A percentile compares a stretch with the other conserved stretches of the same genome.
Evolutionary conservation across 805 yeast species (phyloP).

Genomic region (Phaffomyces antillensis): DNA sequence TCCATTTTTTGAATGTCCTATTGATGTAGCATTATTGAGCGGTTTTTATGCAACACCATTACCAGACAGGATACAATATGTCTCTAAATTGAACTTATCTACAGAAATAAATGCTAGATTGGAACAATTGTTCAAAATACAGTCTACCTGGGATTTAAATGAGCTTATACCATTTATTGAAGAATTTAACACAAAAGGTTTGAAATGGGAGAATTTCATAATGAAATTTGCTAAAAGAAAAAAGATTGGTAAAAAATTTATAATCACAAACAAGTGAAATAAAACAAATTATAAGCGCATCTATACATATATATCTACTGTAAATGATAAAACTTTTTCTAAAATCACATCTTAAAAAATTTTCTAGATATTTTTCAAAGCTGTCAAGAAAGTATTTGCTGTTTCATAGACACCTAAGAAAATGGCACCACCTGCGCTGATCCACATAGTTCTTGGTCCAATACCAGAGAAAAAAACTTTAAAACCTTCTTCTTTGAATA

Average conservation of each 20-base stretch:
- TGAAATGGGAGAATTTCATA: conserved; percentile 50
- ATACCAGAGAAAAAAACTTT: conserved; percentile 72
- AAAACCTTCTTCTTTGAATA: conserved; percentile 68
- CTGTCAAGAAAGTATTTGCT: conserved; percentile 11
- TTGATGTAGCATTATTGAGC: conserved; percentile 44
- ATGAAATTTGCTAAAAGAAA: conserved; percentile 56
- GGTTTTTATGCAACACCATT: conserved; percentile 51
- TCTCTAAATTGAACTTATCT: conserved; percentile 45
- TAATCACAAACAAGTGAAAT: conserved; percentile 26
- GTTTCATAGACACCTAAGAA: conserved; percentile 91
- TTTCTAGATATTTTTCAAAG: background rate
- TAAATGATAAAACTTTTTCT: background rate
- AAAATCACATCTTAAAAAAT: background rate
- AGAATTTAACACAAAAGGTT: conserved; percentile 45
- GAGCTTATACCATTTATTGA: conserved; percentile 60
- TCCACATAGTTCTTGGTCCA: conserved; percentile 97
- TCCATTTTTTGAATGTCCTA: conserved; percentile 50
- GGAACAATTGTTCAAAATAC: conserved; percentile 43
- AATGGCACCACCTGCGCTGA: conserved; percentile 96
- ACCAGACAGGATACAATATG: conserved; percentile 40
- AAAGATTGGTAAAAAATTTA: conserved; percentile 34
- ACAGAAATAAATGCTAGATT: conserved; percentile 42
- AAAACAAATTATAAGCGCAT: background rate
- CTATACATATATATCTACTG: background rate
- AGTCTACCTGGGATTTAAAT: conserved; percentile 51